Base-by-base conservation (phyloP, 1,284 basidiomycete genomes). In the Wallemia hederae region DNA sequence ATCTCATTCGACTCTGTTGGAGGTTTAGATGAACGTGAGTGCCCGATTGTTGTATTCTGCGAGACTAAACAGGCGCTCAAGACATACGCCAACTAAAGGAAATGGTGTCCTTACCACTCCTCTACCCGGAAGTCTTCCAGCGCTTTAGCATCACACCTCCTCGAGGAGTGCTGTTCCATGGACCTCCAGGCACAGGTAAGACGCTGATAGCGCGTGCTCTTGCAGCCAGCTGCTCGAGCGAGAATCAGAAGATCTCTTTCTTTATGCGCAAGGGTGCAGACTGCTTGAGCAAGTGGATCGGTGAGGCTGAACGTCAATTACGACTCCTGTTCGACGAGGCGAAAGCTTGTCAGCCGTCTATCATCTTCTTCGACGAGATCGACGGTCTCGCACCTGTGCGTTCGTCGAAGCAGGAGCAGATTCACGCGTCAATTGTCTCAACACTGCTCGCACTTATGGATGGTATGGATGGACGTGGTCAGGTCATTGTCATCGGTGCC, bases 261-360 rank as follows among this genome's bases (percentile, higher is more conserved):
- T 98, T 96, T 76, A 98, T 99, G 94, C 85, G 94, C 59, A 99
- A 99, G 72, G 94, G 94, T 39, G 94, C 94, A 24, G 94, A 99
- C 70, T 90, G 87, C 65, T 76, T 98, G 26, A 94, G 89, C 5
- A 98, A 98, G 73, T 99, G 94, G 94, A 92, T 99, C 14, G 94
- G 94, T 62, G 94, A 99, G 72, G 94, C 94, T 1, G 94, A 98
- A 69, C 80, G 94, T 1, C 94, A 98, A 70, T 77, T 98, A 3
- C 80, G 94, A 0, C 77, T 98, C 60, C 76, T 99, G 9, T 99
- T 99, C 69, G 92, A 98, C 65, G 94, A 98, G 73, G 94, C 94
- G 1, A 79, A 82, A 56, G 82, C 82, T 61, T 83, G 81, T 60
- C 92, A 98, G 68, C 94, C 94, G 0, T 86, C 82, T 65, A 99